Conservation (phyloP, 352 stramenopile genomes). For the Paralagenidium karlingii region DNA sequence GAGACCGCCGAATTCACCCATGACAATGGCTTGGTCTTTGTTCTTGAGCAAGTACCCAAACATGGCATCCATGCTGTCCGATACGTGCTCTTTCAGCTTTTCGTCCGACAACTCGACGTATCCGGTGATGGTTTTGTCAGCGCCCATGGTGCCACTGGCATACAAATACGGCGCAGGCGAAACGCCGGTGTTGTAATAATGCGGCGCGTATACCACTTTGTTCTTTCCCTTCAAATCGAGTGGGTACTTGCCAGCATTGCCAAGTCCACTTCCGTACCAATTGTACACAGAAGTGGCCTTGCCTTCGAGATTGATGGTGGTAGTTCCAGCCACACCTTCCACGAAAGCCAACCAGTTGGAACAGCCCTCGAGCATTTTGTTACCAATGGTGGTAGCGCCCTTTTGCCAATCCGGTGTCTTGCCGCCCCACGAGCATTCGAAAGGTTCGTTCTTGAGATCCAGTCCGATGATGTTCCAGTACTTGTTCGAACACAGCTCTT, state of each 20-base stretch:
- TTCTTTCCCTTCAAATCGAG: constrained; percentile 24
- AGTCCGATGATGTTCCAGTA: constrained; percentile 65
- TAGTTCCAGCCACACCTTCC: constrained; percentile 37
- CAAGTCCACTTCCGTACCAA: constrained; percentile 51
- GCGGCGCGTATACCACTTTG: constrained; percentile 59
- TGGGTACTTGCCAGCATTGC: constrained; percentile 20
- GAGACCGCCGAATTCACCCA: constrained; percentile 55
- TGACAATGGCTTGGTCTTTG: constrained; percentile 33
- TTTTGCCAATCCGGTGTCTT: constrained; percentile 32
- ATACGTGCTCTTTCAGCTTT: constrained; percentile 33
- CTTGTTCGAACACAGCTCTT: constrained; percentile 27
- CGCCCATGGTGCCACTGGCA: constrained; percentile 17
- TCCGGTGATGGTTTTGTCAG: constrained; percentile 10
- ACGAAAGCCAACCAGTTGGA: constrained; percentile 57
- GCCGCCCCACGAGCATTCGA: constrained; percentile 33
- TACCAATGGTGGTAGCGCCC: constrained; percentile 43
- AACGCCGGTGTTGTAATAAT: constrained; percentile 69
- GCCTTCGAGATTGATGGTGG: constrained; percentile 26
- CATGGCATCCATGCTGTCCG: constrained; percentile 54
- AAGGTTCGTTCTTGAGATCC: constrained; percentile 63
- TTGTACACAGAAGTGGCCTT: constrained; percentile 31
- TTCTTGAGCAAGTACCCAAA: constrained; percentile 44
- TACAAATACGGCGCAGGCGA: constrained; percentile 55
- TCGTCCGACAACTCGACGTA: constrained; percentile 43
- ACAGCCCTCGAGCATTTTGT: constrained; percentile 48